These are phyloP conservation scores for Thecamonas trahens DNA, from an alignment of 78 protist species.

Conservation along the genomic window DNA sequence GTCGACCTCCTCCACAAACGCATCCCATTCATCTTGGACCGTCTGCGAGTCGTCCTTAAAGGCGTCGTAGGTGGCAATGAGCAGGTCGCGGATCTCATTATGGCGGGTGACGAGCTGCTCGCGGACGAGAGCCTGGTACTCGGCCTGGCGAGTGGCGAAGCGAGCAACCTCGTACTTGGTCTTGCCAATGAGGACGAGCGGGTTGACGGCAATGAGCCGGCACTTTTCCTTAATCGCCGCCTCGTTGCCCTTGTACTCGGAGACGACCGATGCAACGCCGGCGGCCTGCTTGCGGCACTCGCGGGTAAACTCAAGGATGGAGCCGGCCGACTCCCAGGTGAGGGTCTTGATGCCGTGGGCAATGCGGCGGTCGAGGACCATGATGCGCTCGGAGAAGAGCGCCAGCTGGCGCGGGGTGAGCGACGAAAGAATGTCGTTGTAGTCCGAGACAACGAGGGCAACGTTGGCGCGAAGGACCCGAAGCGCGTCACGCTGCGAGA, in stretches of 20 bases:
- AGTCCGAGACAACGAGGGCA: conserved; percentile 56
- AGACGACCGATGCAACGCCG: conserved; percentile 19
- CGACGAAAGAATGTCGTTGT: conserved; percentile 30
- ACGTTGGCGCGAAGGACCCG: conserved; percentile 55
- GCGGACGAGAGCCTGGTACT: conserved; percentile 14
- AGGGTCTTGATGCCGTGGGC: conserved; percentile 52
- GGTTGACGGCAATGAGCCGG: conserved; percentile 12
- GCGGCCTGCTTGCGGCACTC: conserved; percentile 29
- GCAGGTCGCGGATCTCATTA: neutral
- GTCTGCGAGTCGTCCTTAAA: conserved; percentile 31
- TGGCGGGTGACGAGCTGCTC: conserved; percentile 14
- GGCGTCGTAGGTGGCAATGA: conserved; percentile 5
- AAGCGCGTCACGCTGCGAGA: conserved; percentile 18
- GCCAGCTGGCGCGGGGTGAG: conserved; percentile 32
- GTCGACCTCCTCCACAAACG: conserved; percentile 42
- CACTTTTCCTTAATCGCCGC: conserved; percentile 5
- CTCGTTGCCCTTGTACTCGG: conserved; percentile 24
- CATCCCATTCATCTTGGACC: conserved; percentile 54
- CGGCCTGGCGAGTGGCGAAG: conserved; percentile 36
- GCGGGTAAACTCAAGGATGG: conserved; percentile 13
- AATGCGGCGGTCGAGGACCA: conserved; percentile 27
- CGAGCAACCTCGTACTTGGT: conserved; percentile 38
- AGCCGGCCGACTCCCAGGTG: conserved; percentile 41
- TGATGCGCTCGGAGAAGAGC: conserved; percentile 44
- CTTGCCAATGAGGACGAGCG: conserved; percentile 18